Base-by-base conservation (phyloP, 495 filamentous ascomycete species). In the Hypoxylon intermedium region DNA sequence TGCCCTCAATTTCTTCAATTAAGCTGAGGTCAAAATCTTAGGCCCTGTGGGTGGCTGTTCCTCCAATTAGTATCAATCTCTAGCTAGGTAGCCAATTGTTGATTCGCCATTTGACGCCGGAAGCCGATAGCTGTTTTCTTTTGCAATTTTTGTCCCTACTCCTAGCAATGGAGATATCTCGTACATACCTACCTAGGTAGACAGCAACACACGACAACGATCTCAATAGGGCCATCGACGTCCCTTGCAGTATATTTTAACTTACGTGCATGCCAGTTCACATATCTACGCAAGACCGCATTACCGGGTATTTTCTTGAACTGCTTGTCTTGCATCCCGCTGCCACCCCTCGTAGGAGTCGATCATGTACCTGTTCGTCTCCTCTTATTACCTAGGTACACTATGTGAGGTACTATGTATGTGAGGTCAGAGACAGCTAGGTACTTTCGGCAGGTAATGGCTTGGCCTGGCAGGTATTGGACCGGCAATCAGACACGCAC, bases 401-500 rank as follows among this genome's bases (percentile, higher is more conserved):
- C 26, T 26, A 16, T 11, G 33, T 36, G 15, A 37, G 41, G 54
- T 59, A 67, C 51, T 50, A 53, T n/a, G n/a, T n/a, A 26, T 63
- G 65, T 60, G 51, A 65, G 52, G 53, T 54, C 42, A 59, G 59
- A 63, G 48, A 62, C 43, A 49, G 36, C 9, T 45, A 28, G 42
- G 23, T 51, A 40, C 33, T 28, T n/a, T 37, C 5, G 50, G 61
- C 30, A 60, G 21, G 37, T 43, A 31, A 44, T 34, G 52, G n/a
- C 1, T 55, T 20, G 52, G 43, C 41, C 56, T 60, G 21, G 37
- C 6, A 53, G 31, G 43, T 31, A 36, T 20, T 56, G 51, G 55
- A 46, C 52, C 51, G 62, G 56, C 52, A 65, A 60, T 70, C 64
- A 64, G 63, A 67, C 60, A 70, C 61, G 58, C 63, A 70, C 60